Evolutionary conservation across 495 filamentous ascomycete genomes (phyloP).

Genomic region (Tuber calosporum): DNA sequence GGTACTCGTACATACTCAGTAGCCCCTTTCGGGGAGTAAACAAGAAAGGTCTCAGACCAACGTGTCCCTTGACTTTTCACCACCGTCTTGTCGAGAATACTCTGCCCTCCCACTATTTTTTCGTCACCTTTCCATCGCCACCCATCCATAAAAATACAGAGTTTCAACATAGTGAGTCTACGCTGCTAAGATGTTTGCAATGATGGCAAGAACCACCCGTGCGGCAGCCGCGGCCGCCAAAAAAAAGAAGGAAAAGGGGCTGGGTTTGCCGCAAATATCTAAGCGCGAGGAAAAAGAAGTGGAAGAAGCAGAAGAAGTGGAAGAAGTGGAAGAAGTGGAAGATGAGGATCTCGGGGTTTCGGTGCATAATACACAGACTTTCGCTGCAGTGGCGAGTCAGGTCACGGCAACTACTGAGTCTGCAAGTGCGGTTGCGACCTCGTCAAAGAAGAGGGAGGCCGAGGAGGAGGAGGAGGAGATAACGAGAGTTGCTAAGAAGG

Average conservation of each 20-base stretch:
- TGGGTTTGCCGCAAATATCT: neutral
- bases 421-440: conserved; percentile 27
- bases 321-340: conserved; percentile 1
- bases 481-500: conserved; percentile 5
- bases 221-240: neutral
- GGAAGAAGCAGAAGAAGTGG: neutral
- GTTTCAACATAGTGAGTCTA: neutral
- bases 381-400: neutral
- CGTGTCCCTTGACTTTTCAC: neutral
- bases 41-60: neutral
- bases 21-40: neutral
- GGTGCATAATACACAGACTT: neutral
- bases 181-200: neutral
- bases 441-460: conserved; percentile 39
- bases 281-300: neutral
- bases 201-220: conserved; percentile 1
- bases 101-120: neutral
- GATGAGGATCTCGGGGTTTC: neutral
- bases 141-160: neutral
- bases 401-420: neutral
- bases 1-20: too few species aligned
- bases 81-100: neutral
- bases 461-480: conserved; percentile 38
- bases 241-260: neutral
- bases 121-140: neutral